Evolutionary conservation across 2,329 filamentous ascomycete genomes (phyloP).

Genomic region (Pseudogymnoascus sp.): DNA sequence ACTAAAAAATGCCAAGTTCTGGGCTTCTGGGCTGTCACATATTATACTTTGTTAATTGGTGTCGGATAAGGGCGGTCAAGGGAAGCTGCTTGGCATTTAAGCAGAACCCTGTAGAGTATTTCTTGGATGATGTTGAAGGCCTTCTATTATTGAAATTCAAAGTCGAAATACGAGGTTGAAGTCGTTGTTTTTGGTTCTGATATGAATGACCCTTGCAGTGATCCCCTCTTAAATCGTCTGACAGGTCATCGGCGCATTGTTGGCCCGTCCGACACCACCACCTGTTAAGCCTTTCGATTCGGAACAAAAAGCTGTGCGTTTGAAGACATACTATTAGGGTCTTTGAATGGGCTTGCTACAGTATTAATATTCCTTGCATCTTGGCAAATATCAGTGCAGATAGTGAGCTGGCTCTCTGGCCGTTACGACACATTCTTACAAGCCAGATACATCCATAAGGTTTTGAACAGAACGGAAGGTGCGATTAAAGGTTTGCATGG

Average conservation of each 20-base stretch:
- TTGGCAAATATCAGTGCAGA: too few species aligned
- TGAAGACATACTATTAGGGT: too few species aligned
- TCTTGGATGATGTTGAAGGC: neutral
- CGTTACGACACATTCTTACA: too few species aligned
- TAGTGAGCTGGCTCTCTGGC: too few species aligned
- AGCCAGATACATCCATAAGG: too few species aligned
- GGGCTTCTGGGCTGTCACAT: neutral
- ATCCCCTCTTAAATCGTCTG: neutral
- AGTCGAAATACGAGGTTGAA: neutral
- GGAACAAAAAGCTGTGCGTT: too few species aligned
- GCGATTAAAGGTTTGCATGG: too few species aligned
- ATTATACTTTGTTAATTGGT: neutral
- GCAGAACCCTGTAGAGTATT: neutral
- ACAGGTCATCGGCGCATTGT: neutral
- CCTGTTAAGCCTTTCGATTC: neutral
- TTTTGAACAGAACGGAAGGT: too few species aligned
- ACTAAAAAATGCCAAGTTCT: neutral
- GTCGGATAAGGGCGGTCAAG: neutral
- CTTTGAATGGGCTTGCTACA: too few species aligned
- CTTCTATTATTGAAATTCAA: neutral
- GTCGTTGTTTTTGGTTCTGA: neutral
- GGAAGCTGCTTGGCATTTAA: neutral
- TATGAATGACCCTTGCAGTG: neutral
- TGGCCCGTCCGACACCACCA: neutral
- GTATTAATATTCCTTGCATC: too few species aligned